Base-by-base conservation (phyloP, 441 rosid genomes). In the Adansonia madagascariensis region DNA sequence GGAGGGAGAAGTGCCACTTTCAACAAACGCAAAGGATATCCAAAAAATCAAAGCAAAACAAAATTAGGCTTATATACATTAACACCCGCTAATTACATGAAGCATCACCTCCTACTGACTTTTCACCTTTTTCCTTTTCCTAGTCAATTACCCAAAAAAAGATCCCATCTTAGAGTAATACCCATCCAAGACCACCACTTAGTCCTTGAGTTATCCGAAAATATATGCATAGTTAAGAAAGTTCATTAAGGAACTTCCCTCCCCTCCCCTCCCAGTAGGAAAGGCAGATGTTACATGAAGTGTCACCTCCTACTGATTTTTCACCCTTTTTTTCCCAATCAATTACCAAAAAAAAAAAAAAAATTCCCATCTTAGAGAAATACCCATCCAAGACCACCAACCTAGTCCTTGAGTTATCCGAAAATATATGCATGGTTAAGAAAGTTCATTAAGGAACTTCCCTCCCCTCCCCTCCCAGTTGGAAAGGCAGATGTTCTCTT, bases 131-230 rank as follows among this genome's bases (percentile, higher is more conserved):
- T 35, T 35, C 41, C 0, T 35, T 35, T 35, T 35, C 41, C 41
- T 35, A 35, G 6, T 35, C 41, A 35, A 35, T 35, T 35, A 35
- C 41, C 41, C 41, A 35, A 35, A 35, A 4, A 35, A 35, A 35
- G 41, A 35, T 35, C 56, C 77, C 77, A 62, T 63, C 79, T 71
- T 73, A 75, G 75, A 77, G 56, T 62, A 69, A 69, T 27, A 49
- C 77, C 84, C 76, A 80, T 31, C 75, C 78, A 60, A 17, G 50
- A 44, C 59, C 65, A 76, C 63, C 74, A 76, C 56, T 80, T 56
- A 72, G 52, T 35, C 41, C 41, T 35, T 35, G 41, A 71, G 9
- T 27, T 47, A 24, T 24, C 65, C n/a, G 52, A 31, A 70, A 22
- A 50, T 74, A 41, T n/a, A 11, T 43, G 75, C 20, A 52, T 46